Conservation (phyloP, 345 rosid genomes). For the Mangifera indica region DNA sequence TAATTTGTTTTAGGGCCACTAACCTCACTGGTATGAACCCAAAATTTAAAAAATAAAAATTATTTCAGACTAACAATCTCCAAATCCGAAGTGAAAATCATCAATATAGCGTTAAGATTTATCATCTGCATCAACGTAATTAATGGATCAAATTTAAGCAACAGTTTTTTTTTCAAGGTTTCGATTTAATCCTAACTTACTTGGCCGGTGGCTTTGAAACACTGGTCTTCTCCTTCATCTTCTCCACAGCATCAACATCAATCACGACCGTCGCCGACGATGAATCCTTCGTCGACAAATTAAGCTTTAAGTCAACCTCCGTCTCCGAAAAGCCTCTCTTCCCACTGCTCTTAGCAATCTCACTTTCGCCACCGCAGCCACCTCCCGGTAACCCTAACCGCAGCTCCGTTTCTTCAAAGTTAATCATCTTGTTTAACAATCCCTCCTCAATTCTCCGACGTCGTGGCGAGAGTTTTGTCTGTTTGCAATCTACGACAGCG, state of each 20-base stretch:
- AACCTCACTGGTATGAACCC: no score
- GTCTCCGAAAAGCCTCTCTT: slow-evolving; percentile 71
- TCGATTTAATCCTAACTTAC: slow-evolving; percentile 31
- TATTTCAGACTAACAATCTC: no score
- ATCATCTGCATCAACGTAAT: no score
- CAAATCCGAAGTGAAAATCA: no score
- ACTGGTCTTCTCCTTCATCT: slow-evolving; percentile 30
- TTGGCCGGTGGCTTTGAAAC: slow-evolving; percentile 56
- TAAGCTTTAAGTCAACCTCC: slow-evolving; percentile 69
- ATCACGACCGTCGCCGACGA: not conserved
- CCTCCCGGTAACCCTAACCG: slow-evolving; percentile 71
- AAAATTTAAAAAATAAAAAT: no score
- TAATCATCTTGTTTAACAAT: slow-evolving; percentile 38
- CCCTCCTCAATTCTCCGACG: slow-evolving; percentile 4
- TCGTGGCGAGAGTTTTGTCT: not conserved
- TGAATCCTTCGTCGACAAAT: slow-evolving; percentile 48
- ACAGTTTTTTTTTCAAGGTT: no score
- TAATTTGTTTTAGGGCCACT: not conserved
- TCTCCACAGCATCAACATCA: slow-evolving; percentile 22
- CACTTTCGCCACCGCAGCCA: slow-evolving; percentile 19
- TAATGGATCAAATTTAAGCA: no score
- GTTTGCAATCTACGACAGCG: not conserved
- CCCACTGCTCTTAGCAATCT: slow-evolving; percentile 35
- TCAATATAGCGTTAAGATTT: no score
- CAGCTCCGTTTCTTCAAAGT: slow-evolving; percentile 88